Percentiles rank a stretch among this genome's conserved stretches.
phyloP scores from a whole-genome alignment of 495 filamentous ascomycete genomes.

The Parathielavia appendiculata region DNA sequence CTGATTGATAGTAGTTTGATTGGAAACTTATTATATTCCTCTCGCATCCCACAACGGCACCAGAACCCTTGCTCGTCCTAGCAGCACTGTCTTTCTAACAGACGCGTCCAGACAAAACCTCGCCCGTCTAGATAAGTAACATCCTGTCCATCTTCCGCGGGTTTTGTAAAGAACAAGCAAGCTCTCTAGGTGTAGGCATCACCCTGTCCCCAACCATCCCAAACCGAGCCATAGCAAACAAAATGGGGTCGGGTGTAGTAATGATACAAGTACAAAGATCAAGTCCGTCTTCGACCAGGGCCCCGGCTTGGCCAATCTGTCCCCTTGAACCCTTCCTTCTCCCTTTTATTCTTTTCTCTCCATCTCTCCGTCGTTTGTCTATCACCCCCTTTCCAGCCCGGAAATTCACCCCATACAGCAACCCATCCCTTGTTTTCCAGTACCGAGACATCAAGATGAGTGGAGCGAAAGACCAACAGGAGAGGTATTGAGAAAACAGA shows the following conservation, averaged over 20 bases:
- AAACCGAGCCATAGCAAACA: conserved; percentile 2
- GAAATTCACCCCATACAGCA: conserved; percentile 11
- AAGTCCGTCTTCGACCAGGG: conserved; percentile 7
- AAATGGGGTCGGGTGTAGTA: not conserved
- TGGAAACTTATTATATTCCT: conserved; percentile 11
- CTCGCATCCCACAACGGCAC: not conserved
- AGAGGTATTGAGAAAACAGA: not conserved
- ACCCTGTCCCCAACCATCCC: conserved; percentile 3
- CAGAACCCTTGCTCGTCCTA: not conserved
- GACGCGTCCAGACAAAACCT: conserved; percentile 6
- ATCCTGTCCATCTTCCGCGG: conserved; percentile 5
- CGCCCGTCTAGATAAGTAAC: conserved; percentile 5
- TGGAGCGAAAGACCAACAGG: conserved; percentile 20
- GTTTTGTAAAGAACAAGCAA: too few species aligned
- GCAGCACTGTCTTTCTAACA: not conserved
- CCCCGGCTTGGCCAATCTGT: not conserved
- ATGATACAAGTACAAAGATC: conserved; percentile 4
- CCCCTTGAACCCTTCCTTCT: conserved; percentile 2
- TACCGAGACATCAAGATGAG: conserved; percentile 16
- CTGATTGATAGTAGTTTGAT: not conserved
- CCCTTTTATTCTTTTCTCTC: not conserved
- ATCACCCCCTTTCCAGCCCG: conserved; percentile 5
- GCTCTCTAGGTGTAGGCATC: conserved; percentile 10
- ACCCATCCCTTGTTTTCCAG: conserved; percentile 12
- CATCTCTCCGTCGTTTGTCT: conserved; percentile 7